A percentile compares a stretch with the other conserved stretches of the same genome.
phyloP scores from a whole-genome alignment of 345 rosid genomes.

The Arabis hirsuta region DNA sequence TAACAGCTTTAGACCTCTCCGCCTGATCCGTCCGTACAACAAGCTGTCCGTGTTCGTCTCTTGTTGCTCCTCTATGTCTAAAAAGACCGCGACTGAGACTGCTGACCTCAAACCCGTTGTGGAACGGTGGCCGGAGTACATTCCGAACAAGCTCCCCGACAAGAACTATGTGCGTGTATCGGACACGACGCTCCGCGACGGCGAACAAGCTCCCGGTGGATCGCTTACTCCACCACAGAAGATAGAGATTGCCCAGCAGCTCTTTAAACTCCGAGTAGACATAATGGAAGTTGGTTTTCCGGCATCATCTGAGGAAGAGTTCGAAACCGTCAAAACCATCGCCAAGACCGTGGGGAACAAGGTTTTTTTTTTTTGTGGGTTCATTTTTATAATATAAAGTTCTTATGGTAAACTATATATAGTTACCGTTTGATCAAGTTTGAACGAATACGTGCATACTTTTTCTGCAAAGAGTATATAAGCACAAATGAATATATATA shows the following conservation, averaged over 20 bases:
- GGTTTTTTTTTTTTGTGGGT: slow-evolving; percentile 30
- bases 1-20: slow-evolving; percentile 30
- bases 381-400: not conserved
- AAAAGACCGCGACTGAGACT: slow-evolving; percentile 10
- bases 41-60: slow-evolving; percentile 19
- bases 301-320: slow-evolving; percentile 27
- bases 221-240: slow-evolving; percentile 81
- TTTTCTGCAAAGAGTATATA: not conserved
- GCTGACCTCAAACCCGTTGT: slow-evolving; percentile 24
- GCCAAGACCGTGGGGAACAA: slow-evolving; percentile 78
- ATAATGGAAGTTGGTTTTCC: slow-evolving; percentile 92
- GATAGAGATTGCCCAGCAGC: slow-evolving; percentile 79
- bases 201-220: slow-evolving; percentile 98
- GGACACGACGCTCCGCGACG: slow-evolving; percentile 96
- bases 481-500: not conserved
- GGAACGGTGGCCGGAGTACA: slow-evolving; percentile 57
- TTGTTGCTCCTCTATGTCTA: slow-evolving; percentile 36
- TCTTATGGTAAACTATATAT: not conserved
- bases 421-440: not conserved
- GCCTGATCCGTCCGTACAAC: slow-evolving; percentile 24
- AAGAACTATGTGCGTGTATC: slow-evolving; percentile 40
- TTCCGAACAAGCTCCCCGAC: slow-evolving; percentile 53
- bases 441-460: not conserved
- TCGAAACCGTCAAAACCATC: slow-evolving; percentile 72
- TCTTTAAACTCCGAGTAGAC: slow-evolving; percentile 83